Base-by-base conservation (phyloP, 2,329 filamentous ascomycete genomes). In the Penicillium nordicum region DNA sequence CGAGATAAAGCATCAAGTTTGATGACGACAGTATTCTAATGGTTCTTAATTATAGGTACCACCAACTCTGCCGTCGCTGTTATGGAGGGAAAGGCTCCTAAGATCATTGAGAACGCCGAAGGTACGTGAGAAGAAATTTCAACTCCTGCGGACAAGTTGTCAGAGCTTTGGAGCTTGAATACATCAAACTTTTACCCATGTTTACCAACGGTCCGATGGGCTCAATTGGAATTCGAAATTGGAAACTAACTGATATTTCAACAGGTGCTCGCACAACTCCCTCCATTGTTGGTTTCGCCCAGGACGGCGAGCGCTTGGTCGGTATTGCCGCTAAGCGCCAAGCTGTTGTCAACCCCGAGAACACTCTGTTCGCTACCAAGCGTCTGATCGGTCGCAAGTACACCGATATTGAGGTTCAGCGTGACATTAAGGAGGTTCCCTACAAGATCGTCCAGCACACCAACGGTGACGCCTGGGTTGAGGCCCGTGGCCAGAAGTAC, bases 371-470 rank as follows among this genome's bases (percentile, higher is more conserved):
- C 77, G 93, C 92, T 76, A 97, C 93, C 66, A 97, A 97, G 88
- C 91, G 93, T 85, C 87, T 97, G 76, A 97, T 97, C 77, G 93
- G 93, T 73, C 90, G 93, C 77, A 97, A 97, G 83, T 97, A 93
- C 84, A 91, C 85, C 76, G 93, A 97, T 70, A 75, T 82, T 65
- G 93, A 97, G 83, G 91, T 96, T 58, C 93, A 97, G 84, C 89
- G 92, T 72, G 93, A 97, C 74, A 90, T 97, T 75, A 92, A 96
- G 82, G 90, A 97, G 80, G 92, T 97, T 12, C 93, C 93, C 59
- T 97, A 96, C 86, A 97, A 96, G 86, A 97, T 97, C 68, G 88
- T 96, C 58, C 92, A 96, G 81, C 93, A 97, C 86, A 86, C 81
- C 80, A 97, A 97, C 76, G 93, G 93, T 68, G 93, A 97, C 74